These are phyloP conservation scores for Amphirosellinia nigrospora DNA, from an alignment of 495 filamentous ascomycete genomes.

Conservation along the genomic window DNA sequence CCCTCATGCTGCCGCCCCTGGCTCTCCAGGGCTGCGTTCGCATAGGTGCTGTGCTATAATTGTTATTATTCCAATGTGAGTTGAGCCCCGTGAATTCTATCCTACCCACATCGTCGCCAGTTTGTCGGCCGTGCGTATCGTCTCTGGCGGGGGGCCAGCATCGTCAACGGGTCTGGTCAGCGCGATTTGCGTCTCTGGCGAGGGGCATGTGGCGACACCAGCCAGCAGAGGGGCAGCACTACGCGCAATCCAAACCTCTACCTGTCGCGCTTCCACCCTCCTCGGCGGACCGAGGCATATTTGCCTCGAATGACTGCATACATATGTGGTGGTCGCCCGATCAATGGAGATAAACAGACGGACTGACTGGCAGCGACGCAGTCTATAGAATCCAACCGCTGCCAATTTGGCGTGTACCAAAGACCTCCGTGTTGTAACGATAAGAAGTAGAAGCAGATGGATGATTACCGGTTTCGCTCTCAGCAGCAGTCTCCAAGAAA, in stretches of 20 bases:
- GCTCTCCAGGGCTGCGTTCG: conserved; percentile 48
- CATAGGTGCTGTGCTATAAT: conserved; percentile 41
- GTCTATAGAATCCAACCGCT: conserved; percentile 44
- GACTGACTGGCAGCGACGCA: conserved; percentile 29
- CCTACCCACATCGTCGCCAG: not conserved
- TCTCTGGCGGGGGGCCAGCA: not conserved
- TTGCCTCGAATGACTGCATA: not conserved
- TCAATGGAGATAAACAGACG: not conserved
- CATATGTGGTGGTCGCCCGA: not conserved
- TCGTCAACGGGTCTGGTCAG: conserved; percentile 2
- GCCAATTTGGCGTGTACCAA: conserved; percentile 56
- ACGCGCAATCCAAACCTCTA: not conserved
- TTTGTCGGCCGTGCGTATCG: conserved; percentile 10
- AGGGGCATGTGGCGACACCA: not conserved
- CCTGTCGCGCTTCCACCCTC: conserved; percentile 9
- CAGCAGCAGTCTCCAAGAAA: conserved; percentile 70
- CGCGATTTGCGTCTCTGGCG: conserved; percentile 18
- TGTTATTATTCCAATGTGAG: conserved; percentile 44
- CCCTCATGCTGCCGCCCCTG: conserved; percentile 43
- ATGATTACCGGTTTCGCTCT: conserved; percentile 79
- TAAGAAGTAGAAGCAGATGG: conserved; percentile 48
- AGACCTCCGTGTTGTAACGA: conserved; percentile 49
- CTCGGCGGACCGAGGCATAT: conserved; percentile 9
- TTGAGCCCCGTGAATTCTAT: conserved; percentile 10
- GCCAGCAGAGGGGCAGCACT: not conserved